Base-by-base conservation (phyloP, 768 basidiomycete genomes). In the Rickenella mellea region DNA sequence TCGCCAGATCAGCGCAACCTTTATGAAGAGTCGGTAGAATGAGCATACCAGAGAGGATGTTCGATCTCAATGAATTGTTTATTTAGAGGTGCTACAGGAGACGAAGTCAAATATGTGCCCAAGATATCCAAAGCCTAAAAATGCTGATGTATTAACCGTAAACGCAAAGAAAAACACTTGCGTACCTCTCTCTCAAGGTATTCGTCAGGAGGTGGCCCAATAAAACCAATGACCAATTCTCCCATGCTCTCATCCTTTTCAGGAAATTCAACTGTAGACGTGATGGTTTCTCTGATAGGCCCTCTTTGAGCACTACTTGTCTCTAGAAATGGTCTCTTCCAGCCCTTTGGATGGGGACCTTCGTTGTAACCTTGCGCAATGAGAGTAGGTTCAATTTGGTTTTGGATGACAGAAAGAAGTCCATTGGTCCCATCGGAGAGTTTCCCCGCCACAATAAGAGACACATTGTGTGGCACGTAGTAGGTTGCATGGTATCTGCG, bases 211-310 rank as follows among this genome's bases (percentile, higher is more conserved):
- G 77, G 56, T n/a, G 89, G 87, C 4, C 93, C 94, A 45, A 83
- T 66, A 62, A 80, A 92, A 27, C 66, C 72, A 37, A 97, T 71
- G 15, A 73, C 63, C 6, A 98, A 55, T 65, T 97, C 92, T 27
- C 96, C 94, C 53, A 90, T 76, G 45, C 84, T 86, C 67, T 98
- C 94, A 53, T 98, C 93, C 59, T 89, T 80, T 64, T 98, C 96
- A 9, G 96, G 94, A 55, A 99, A 99, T 54, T 93, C 88, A 14
- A 97, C 79, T 0, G 70, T 66, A 46, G 84, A 74, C 46, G 71
- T 78, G 31, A 68, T 58, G 3, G 78, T 74, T 33, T 66, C 51
- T 27, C 68, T 55, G 15, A 86, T 73, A 6, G 70, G 69, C 27
- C 63, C 65, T 19, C 79, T 67, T n/a, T 61, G 59, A 5, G 83